Evolutionary conservation across 176 grass and related monocot species (phyloP).

Genomic region (Leersia perrieri): DNA sequence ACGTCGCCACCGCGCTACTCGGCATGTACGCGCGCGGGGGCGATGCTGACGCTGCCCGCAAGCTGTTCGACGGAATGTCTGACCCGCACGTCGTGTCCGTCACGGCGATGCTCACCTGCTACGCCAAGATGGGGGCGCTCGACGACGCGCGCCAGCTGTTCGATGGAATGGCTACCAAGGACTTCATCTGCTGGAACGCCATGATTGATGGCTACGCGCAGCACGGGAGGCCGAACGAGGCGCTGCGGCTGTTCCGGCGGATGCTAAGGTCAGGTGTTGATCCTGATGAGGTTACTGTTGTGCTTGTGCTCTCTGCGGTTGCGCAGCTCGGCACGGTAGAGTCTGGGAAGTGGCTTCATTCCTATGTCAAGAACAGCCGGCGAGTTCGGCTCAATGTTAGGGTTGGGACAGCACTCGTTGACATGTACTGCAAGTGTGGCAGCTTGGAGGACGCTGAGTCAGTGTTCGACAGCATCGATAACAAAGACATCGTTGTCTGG

Average conservation of each 20-base stretch:
- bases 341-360: slow-evolving; percentile 85
- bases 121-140: slow-evolving; percentile 61
- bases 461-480: slow-evolving; percentile 53
- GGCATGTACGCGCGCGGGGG: slow-evolving; percentile 82
- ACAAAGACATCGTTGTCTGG: slow-evolving; percentile 69
- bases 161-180: slow-evolving; percentile 50
- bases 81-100: slow-evolving; percentile 60
- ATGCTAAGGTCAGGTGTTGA: slow-evolving; percentile 51
- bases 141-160: slow-evolving; percentile 60
- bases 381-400: slow-evolving; percentile 52
- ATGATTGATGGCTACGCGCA: slow-evolving; percentile 95
- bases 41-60: slow-evolving; percentile 58
- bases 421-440: slow-evolving; percentile 97
- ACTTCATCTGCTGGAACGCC: slow-evolving; percentile 87
- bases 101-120: slow-evolving; percentile 91
- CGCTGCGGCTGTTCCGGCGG: slow-evolving; percentile 63
- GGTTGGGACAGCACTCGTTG: slow-evolving; percentile 77
- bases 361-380: slow-evolving; percentile 49
- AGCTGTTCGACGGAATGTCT: slow-evolving; percentile 70
- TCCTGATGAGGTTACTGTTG: slow-evolving; percentile 61
- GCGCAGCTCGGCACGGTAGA: slow-evolving; percentile 57
- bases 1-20: slow-evolving; percentile 81
- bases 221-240: slow-evolving; percentile 55
- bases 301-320: slow-evolving; percentile 60
- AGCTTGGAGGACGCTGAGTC: slow-evolving; percentile 70